These are phyloP conservation scores for Trypanosoma vivax DNA, from an alignment of 208 protist genomes.

Conservation along the genomic window DNA sequence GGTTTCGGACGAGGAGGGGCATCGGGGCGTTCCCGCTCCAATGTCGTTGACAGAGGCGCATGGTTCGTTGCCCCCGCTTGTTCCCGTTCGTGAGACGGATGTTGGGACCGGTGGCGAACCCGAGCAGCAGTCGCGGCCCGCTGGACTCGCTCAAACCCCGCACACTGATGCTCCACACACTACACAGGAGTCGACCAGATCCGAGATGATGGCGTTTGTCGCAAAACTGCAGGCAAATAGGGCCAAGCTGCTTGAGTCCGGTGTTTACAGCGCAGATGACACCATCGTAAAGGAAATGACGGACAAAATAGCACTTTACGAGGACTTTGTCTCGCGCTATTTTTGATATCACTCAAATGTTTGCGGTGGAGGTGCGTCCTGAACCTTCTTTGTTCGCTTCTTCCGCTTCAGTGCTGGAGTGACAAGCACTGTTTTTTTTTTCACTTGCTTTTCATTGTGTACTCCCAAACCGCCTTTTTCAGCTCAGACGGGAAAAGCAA, in stretches of 20 bases:
- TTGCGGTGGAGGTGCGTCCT: constrained; percentile 9
- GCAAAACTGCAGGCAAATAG: constrained; percentile 71
- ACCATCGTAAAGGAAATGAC: constrained; percentile 70
- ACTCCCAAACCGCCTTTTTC: no score
- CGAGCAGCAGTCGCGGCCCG: constrained; percentile 22
- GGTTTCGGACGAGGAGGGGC: constrained; percentile 4
- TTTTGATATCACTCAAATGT: constrained; percentile 6
- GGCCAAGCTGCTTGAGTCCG: constrained; percentile 72
- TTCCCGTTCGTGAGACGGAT: neutral
- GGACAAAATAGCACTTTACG: constrained; percentile 83
- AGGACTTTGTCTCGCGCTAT: constrained; percentile 45
- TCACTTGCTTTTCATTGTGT: no score
- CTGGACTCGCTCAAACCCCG: constrained; percentile 45
- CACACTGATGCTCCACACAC: constrained; percentile 6
- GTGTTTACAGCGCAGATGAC: constrained; percentile 65
- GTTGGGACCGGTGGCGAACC: neutral
- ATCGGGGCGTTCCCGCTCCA: neutral
- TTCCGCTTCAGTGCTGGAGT: no score
- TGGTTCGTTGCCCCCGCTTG: constrained; percentile 13
- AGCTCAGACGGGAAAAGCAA: no score
- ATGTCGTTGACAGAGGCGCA: neutral
- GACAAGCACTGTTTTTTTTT: no score
- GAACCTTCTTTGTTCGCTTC: no score
- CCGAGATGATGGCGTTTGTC: constrained; percentile 76
- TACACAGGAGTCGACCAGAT: constrained; percentile 26